Conservation (phyloP, 2,329 filamentous ascomycete genomes). For the Dryadomyces quercus-mongolicae region DNA sequence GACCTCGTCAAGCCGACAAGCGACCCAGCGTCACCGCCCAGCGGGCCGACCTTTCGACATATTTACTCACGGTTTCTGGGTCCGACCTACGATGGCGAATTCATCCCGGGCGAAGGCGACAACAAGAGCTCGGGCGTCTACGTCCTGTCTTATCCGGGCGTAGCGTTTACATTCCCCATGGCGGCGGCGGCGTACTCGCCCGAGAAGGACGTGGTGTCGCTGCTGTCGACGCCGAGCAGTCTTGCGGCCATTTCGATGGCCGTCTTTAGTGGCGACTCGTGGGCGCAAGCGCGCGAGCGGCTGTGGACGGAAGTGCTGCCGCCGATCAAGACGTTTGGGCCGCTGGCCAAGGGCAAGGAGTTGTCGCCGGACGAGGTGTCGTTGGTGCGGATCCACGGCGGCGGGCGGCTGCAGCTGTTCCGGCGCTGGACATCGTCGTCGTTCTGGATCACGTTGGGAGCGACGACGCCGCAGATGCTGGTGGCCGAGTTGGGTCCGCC, state of each 20-base stretch:
- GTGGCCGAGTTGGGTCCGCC: conserved; percentile 85
- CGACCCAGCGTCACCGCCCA: conserved; percentile 4
- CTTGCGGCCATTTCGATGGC: conserved; percentile 76
- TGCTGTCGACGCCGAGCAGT: conserved; percentile 68
- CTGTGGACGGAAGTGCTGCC: conserved; percentile 67
- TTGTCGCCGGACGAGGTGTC: conserved; percentile 83
- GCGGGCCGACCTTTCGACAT: conserved; percentile 69
- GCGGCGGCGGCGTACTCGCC: conserved; percentile 62
- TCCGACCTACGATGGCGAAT: conserved; percentile 89
- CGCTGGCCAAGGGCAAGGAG: conserved; percentile 60
- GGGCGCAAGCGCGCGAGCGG: conserved; percentile 66
- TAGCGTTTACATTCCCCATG: conserved; percentile 85
- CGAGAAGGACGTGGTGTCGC: conserved; percentile 68
- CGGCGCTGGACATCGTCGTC: conserved; percentile 46
- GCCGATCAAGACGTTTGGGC: conserved; percentile 59
- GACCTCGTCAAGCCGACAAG: conserved; percentile 58
- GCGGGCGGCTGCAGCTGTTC: conserved; percentile 65
- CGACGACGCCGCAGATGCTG: conserved; percentile 85
- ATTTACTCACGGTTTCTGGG: conserved; percentile 91
- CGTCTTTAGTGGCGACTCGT: conserved; percentile 80
- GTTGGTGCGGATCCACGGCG: conserved; percentile 63
- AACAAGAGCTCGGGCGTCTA: conserved; percentile 57
- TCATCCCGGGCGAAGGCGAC: conserved; percentile 41
- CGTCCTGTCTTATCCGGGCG: conserved; percentile 84
- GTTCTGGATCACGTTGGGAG: conserved; percentile 64